Base-by-base conservation (phyloP, 495 filamentous ascomycete species). In the Venustampulla echinocandica region DNA sequence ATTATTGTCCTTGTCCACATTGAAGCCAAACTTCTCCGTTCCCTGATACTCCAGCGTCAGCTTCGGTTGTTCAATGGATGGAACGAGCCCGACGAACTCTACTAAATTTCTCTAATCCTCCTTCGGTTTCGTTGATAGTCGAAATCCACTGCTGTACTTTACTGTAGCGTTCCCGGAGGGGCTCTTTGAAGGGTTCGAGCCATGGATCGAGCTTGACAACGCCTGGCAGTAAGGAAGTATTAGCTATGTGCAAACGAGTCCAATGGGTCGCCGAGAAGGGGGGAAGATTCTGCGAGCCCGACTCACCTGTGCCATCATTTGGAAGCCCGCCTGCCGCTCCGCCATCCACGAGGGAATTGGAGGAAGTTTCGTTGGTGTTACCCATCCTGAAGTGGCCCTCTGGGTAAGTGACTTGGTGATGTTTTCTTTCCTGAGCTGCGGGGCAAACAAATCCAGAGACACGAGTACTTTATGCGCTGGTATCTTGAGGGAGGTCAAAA, bases 91-190 rank as follows among this genome's bases (percentile, higher is more conserved):
- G 14, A 64, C 76, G 22, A 59, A 88, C 87, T 66, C 74, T 85
- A 58, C 85, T 89, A 69, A 98, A 97, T 61, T 90, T 86, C 35
- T 95, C 88, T 44, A 98, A 55, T 2, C 92, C 88, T 6, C 92
- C 92, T 63, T 98, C 92, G 0, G 77, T 73, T 25, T 87, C 75
- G 55, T 93, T 66, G 56, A 98, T 82, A 9, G 66, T 83, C 61
- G 81, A 77, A 57, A 95, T 83, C 92, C 92, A 98, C 44, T 80
- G 67, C 57, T 94, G 76, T n/a, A 90, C 85, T 55, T 87, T 82
- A 50, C 70, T 65, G 66, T 80, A 95, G 64, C 92, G 76, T 44
- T 74, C 74, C 55, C 81, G 81, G 46, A 98, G 68, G 33, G 81
- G 71, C 23, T 85, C 82, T 56, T 79, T 74, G 73, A 90, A 94